phyloP scores from a whole-genome alignment of 441 rosid genomes.

The Euphorbia corollata region DNA sequence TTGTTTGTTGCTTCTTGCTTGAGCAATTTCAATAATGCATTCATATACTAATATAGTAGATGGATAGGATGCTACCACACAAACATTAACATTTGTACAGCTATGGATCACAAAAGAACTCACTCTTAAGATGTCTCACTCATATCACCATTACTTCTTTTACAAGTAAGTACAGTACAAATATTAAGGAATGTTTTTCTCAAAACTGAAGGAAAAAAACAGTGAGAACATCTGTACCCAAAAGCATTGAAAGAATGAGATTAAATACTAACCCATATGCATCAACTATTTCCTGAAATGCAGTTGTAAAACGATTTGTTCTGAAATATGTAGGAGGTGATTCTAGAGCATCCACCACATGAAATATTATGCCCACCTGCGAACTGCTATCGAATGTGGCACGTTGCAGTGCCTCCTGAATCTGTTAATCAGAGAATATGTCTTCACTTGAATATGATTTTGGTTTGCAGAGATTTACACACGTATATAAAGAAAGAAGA shows the following conservation, averaged over 20 bases:
- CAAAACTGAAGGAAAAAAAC: neutral
- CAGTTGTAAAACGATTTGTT: slow-evolving; percentile 76
- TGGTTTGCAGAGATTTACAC: slow-evolving; percentile 15
- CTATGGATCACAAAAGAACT: neutral
- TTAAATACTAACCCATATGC: slow-evolving; percentile 83
- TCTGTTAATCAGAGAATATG: slow-evolving; percentile 41
- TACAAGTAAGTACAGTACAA: neutral
- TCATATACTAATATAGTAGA: neutral
- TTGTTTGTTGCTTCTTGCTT: neutral
- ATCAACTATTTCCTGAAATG: slow-evolving; percentile 93
- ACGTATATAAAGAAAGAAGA: neutral
- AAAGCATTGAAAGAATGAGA: neutral
- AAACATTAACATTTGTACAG: neutral
- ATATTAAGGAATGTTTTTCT: neutral
- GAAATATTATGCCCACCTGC: slow-evolving; percentile 90
- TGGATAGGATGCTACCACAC: neutral
- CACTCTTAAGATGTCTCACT: neutral
- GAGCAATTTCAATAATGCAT: neutral
- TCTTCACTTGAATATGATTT: slow-evolving; percentile 20
- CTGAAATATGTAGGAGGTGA: slow-evolving; percentile 95
- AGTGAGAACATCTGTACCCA: neutral
- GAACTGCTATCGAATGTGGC: slow-evolving; percentile 91
- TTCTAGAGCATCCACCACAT: slow-evolving; percentile 76
- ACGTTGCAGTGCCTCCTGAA: slow-evolving; percentile 86
- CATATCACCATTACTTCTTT: neutral